Conservation (phyloP, 495 filamentous ascomycete species). For the Staphylotrichum tortipilum region DNA sequence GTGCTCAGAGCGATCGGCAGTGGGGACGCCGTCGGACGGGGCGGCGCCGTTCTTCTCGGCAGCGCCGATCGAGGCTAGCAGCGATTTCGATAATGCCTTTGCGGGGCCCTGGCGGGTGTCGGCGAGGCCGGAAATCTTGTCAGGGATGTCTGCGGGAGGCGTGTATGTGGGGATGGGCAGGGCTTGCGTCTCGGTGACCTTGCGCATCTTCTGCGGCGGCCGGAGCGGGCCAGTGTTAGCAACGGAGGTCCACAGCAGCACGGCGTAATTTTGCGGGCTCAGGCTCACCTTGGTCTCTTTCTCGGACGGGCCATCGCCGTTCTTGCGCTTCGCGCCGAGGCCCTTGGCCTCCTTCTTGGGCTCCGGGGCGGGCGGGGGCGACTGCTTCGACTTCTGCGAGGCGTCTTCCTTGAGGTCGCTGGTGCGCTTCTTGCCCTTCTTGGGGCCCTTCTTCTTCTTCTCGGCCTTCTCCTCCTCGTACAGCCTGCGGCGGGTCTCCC, state of each 20-base stretch:
- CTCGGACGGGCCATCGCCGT: constrained; percentile 36
- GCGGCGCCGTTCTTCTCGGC: constrained; percentile 38
- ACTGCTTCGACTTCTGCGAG: constrained; percentile 33
- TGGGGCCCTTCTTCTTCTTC: constrained; percentile 40
- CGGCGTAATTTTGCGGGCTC: not conserved
- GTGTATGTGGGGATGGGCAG: constrained; percentile 28
- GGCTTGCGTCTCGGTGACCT: constrained; percentile 38
- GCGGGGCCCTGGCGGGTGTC: constrained; percentile 35
- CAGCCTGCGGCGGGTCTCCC: constrained; percentile 59
- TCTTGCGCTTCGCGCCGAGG: constrained; percentile 33
- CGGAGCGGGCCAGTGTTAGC: no score
- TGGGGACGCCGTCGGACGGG: constrained; percentile 28
- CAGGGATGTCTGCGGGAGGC: constrained; percentile 30
- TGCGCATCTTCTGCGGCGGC: constrained; percentile 40
- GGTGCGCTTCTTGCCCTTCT: constrained; percentile 42
- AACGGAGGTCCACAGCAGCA: not conserved
- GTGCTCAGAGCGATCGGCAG: constrained; percentile 33
- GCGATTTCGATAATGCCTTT: constrained; percentile 34
- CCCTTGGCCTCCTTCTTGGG: constrained; percentile 28
- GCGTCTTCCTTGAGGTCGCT: constrained; percentile 43
- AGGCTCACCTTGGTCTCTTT: constrained; percentile 34
- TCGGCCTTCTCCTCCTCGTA: constrained; percentile 39
- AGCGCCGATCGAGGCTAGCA: constrained; percentile 30
- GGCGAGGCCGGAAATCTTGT: constrained; percentile 34
- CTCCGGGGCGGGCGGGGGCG: constrained; percentile 28